A percentile compares a stretch with the other conserved stretches of the same genome.
phyloP scores from a whole-genome alignment of 2,329 filamentous ascomycete species.

The Aspergillus ruber region DNA sequence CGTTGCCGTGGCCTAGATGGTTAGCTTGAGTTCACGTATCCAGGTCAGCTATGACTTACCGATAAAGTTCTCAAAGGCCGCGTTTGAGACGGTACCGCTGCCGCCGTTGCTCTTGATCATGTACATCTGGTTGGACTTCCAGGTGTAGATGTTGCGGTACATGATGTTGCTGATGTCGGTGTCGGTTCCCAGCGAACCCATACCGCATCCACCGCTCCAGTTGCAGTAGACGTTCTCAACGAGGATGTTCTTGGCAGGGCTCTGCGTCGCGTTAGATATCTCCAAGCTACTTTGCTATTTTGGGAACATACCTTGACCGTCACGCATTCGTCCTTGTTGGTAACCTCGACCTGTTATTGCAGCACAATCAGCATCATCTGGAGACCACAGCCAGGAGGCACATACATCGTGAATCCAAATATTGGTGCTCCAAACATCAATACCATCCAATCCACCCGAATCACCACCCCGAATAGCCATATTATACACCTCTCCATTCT shows the following conservation, averaged over 20 bases:
- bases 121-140: slow-evolving; percentile 56
- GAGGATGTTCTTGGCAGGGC: slow-evolving; percentile 48
- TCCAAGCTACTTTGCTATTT: not conserved
- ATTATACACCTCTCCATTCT: slow-evolving; percentile 51
- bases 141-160: slow-evolving; percentile 55
- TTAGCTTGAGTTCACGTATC: not conserved
- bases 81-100: slow-evolving; percentile 46
- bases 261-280: slow-evolving; percentile 20
- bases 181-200: slow-evolving; percentile 49
- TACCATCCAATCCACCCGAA: slow-evolving; percentile 49
- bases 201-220: slow-evolving; percentile 54
- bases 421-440: slow-evolving; percentile 51
- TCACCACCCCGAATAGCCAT: slow-evolving; percentile 50
- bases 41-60: slow-evolving; percentile 8
- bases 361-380: not conserved
- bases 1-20: slow-evolving; percentile 48
- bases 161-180: slow-evolving; percentile 47
- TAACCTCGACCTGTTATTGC: slow-evolving; percentile 44
- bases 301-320: slow-evolving; percentile 43
- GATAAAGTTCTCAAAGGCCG: slow-evolving; percentile 52
- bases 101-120: slow-evolving; percentile 59
- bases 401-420: slow-evolving; percentile 52
- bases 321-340: slow-evolving; percentile 58
- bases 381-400: not conserved
- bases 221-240: slow-evolving; percentile 58